These are phyloP conservation scores for Ophiosphaerella korrae DNA, from an alignment of 2,329 filamentous ascomycete species.

Conservation along the genomic window DNA sequence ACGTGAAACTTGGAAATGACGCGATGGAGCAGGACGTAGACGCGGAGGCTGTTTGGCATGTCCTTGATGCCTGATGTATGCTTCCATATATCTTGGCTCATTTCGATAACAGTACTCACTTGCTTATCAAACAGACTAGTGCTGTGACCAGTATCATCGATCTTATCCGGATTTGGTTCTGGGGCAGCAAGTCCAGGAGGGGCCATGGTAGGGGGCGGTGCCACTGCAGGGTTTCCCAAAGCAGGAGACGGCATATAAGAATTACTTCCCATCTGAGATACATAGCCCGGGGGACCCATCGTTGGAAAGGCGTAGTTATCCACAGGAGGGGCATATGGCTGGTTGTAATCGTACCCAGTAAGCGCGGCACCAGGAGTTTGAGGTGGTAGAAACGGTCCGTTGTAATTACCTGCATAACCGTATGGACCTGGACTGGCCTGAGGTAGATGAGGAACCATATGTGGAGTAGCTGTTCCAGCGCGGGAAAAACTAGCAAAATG, in stretches of 20 bases:
- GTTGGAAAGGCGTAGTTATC: conserved; percentile 38
- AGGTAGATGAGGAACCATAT: conserved; percentile 41
- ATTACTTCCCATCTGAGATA: conserved; percentile 24
- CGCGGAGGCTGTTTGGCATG: conserved; percentile 65
- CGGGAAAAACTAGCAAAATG: conserved; percentile 46
- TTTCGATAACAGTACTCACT: conserved; percentile 51
- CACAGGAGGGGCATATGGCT: conserved; percentile 34
- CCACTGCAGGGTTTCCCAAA: conserved; percentile 34
- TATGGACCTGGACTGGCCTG: conserved; percentile 47
- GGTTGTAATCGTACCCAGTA: conserved; percentile 35
- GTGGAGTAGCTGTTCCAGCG: conserved; percentile 44
- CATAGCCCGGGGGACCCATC: conserved; percentile 39
- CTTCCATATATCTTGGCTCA: conserved; percentile 68
- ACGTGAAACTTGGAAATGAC: conserved; percentile 62
- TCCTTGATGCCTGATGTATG: conserved; percentile 64
- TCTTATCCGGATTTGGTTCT: conserved; percentile 19
- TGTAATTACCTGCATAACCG: conserved; percentile 39
- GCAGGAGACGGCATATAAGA: conserved; percentile 42
- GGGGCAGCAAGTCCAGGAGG: conserved; percentile 21
- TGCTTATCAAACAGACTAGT: conserved; percentile 46
- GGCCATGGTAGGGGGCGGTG: conserved; percentile 28
- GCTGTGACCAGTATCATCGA: conserved; percentile 35
- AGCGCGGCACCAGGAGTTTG: conserved; percentile 28
- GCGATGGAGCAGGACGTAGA: conserved; percentile 69
- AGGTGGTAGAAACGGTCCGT: conserved; percentile 46